These are phyloP conservation scores for Clonostachys sp. DNA, from an alignment of 2,329 filamentous ascomycete genomes.

Conservation along the genomic window DNA sequence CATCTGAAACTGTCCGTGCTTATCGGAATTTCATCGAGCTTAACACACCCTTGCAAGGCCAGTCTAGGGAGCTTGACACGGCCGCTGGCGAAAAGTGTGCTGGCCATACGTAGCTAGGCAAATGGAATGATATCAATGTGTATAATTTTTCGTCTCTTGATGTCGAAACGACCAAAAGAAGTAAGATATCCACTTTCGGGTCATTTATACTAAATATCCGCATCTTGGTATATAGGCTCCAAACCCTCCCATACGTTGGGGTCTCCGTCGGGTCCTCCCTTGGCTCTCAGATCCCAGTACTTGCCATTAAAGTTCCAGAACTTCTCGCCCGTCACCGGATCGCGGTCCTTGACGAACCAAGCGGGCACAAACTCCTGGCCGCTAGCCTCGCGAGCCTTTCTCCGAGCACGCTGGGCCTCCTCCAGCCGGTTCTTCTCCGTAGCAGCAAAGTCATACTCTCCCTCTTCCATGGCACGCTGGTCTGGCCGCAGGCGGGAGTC, in stretches of 20 bases:
- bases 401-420: constrained; percentile 77
- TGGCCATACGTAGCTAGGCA: no score
- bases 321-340: constrained; percentile 77
- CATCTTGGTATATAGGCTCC: constrained; percentile 66
- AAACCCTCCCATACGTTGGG: constrained; percentile 60
- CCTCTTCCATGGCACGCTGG: constrained; percentile 97
- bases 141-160: not conserved
- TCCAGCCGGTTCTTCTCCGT: constrained; percentile 93
- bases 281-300: constrained; percentile 77
- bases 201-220: constrained; percentile 1
- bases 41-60: no score
- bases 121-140: no score
- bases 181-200: not conserved
- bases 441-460: constrained; percentile 91
- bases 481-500: constrained; percentile 92
- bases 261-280: constrained; percentile 56
- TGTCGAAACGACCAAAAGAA: not conserved
- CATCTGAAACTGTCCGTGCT: no score
- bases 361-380: constrained; percentile 80
- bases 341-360: constrained; percentile 76
- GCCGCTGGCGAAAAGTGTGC: no score
- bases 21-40: no score
- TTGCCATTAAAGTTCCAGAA: constrained; percentile 87
- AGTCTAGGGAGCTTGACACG: no score
- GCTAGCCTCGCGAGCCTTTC: constrained; percentile 66